Evolutionary conservation across 352 stramenopile genomes (phyloP), one percentile per base, ranked within the genome.

Genomic region (Aphanomyces astaci): DNA sequence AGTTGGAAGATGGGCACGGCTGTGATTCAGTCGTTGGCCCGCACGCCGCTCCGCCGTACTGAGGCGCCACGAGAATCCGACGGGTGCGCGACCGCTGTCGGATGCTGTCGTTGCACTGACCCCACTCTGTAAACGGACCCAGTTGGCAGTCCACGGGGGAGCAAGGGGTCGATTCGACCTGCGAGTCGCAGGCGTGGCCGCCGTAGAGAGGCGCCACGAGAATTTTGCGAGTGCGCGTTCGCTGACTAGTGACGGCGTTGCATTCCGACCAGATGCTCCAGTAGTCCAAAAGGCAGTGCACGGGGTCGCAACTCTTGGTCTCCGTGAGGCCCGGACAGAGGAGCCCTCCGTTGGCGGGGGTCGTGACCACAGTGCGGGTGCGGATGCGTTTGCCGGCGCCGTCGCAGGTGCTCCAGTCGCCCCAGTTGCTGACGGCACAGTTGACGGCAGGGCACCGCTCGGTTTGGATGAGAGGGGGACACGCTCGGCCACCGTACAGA

Each of bases 111-210:
- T 83, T 69, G 55, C 78, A 86, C 0, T 30, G 25, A 1, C 56
- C 51, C 73, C 72, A 86, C 0, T 63, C 4, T 7, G 24, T 78
- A 76, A 78, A 90, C 22, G 78, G 73, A 17, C 75, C 67, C 3
- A 76, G 51, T 1, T 55, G 62, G 36, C 82, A 90, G 40, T 88
- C 78, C 0, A 87, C 78, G 0, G 80, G 80, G 3, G 82, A 75
- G 27, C 82, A 88, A 17, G 71, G 55, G 43, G 73, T 82, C 24
- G 57, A 72, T 19, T 76, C 55, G 3, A 60, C 57, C 0, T 73
- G 83, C 1, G 69, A 48, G 0, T 60, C 67, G 27, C 82, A 90
- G 10, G 59, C 30, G 22, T 66, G 62, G 1, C 77, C 82, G 4
- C 75, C 72, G 63, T 89, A 88, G 2, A 79, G 64, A 3, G 76